Percentiles rank a stretch among this genome's conserved stretches.
These are phyloP conservation scores for Melianthus villosus DNA, from an alignment of 441 rosid species.

Conservation along the genomic window DNA sequence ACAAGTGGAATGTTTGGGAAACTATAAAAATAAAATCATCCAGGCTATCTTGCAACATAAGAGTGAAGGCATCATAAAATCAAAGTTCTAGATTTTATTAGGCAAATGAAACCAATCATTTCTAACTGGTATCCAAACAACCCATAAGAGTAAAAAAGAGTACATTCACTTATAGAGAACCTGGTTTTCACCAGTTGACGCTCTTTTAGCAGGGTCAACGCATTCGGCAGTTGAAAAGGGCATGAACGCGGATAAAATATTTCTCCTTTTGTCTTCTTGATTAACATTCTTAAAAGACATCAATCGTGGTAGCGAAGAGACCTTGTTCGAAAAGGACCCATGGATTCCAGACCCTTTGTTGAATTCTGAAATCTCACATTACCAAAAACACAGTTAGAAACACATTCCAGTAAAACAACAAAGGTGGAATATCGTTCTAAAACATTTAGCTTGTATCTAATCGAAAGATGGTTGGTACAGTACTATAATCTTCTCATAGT, in stretches of 20 bases:
- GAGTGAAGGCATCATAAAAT: too few species aligned
- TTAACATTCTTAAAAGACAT: slow-evolving; percentile 26
- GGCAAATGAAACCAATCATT: too few species aligned
- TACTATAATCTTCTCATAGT: too few species aligned
- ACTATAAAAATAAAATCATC: background rate
- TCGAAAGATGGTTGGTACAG: too few species aligned
- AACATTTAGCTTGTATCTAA: too few species aligned
- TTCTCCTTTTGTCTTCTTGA: slow-evolving; percentile 25
- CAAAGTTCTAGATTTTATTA: too few species aligned
- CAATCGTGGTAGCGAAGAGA: slow-evolving; percentile 22
- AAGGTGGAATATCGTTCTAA: background rate
- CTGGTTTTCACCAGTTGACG: slow-evolving; percentile 16
- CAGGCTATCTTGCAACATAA: background rate
- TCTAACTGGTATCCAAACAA: too few species aligned
- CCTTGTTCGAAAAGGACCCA: slow-evolving; percentile 28
- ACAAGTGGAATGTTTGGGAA: background rate
- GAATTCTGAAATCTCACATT: slow-evolving; percentile 21
- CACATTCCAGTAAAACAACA: background rate
- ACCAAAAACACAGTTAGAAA: too few species aligned
- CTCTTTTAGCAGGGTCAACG: slow-evolving; percentile 10
- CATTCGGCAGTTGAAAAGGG: slow-evolving; percentile 16
- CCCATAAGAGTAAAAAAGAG: background rate
- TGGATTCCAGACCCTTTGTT: slow-evolving; percentile 19
- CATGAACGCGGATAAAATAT: slow-evolving; percentile 19
- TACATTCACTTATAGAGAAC: slow-evolving; percentile 7